Base-by-base conservation (phyloP, 768 basidiomycete genomes). In the Phaeolepiota aurea region DNA sequence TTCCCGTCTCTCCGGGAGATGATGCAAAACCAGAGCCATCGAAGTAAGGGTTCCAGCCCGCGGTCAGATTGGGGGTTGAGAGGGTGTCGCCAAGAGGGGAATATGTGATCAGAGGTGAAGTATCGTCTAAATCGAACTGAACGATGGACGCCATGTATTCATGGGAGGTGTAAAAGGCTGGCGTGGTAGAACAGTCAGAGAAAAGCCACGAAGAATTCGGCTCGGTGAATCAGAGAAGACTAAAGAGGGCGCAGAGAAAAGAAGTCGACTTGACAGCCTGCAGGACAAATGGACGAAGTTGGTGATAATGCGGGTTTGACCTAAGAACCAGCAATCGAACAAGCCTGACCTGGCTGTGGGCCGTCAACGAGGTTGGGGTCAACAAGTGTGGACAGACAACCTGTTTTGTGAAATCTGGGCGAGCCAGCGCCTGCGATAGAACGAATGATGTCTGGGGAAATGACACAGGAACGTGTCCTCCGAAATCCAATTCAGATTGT, bases 11-110 rank as follows among this genome's bases (percentile, higher is more conserved):
- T 12, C 73, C 75, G 16, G 32, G 52, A 10, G 57, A 43, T 21
- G 47, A 41, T 0, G 69, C 64, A 40, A 72, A 78, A 5, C 76
- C 78, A 10, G 77, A 72, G 31, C 32, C 37, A 2, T 63, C 57
- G 57, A 72, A 85, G 59, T 68, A 74, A 13, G 82, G 74, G 53
- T 77, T 77, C 87, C 87, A 89, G 52, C 83, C 83, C 19, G 64
- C 66, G 14, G 57, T 50, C 31, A 76, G 50, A 49, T 77, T 65
- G 1, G 73, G 58, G 37, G 68, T 55, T 30, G 71, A 62, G 42
- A 76, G 61, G 9, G 70, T 72, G 56, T 83, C 79, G 32, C 63
- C 52, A 44, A 77, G 72, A 16, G 86, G 84, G 44, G 56, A 66
- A 63, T 85, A 87, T 19, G 50, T 46, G 48, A 87, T 62, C 34